Percentiles rank a stretch among this genome's conserved stretches.
Conservation (phyloP, 352 stramenopile species). For the Globisporangium cystogenes region DNA sequence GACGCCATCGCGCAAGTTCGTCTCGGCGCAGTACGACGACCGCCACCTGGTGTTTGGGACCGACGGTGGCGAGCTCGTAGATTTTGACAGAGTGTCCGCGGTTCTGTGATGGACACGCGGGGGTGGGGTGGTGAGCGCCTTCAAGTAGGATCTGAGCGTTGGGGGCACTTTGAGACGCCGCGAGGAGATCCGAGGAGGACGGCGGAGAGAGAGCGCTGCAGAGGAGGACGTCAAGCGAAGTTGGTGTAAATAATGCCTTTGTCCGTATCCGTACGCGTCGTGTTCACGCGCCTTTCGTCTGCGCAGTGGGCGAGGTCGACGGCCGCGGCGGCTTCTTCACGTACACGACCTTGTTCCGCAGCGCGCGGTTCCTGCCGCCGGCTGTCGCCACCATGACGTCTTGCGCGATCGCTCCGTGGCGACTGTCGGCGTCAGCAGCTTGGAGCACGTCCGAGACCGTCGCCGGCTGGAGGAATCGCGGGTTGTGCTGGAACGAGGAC, state of each 20-base stretch:
- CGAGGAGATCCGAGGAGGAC: not conserved
- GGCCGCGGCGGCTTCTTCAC: constrained; percentile 35
- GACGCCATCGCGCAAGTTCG: constrained; percentile 42
- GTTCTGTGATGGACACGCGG: constrained; percentile 24
- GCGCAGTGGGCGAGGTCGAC: not conserved
- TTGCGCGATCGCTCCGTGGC: not conserved
- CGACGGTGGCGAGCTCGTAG: constrained; percentile 60
- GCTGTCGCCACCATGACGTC: constrained; percentile 30
- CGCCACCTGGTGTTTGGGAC: constrained; percentile 75
- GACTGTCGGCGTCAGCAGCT: constrained; percentile 3
- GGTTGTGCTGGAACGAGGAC: constrained; percentile 45
- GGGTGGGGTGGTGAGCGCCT: too few species aligned
- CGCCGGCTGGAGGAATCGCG: constrained; percentile 15
- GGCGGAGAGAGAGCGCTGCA: not conserved
- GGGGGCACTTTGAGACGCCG: too few species aligned
- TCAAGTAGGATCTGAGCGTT: too few species aligned
- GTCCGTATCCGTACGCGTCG: not conserved
- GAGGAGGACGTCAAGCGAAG: not conserved
- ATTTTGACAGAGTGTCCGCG: constrained; percentile 69
- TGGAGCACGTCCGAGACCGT: constrained; percentile 4
- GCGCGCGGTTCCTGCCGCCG: constrained; percentile 29
- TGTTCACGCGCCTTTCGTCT: not conserved
- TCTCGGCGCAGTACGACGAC: constrained; percentile 70
- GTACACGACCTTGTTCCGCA: constrained; percentile 58
- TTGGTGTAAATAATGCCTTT: constrained; percentile 6